Conservation (phyloP, 2,329 filamentous ascomycete species). For the Hirsutella rhossiliensis region DNA sequence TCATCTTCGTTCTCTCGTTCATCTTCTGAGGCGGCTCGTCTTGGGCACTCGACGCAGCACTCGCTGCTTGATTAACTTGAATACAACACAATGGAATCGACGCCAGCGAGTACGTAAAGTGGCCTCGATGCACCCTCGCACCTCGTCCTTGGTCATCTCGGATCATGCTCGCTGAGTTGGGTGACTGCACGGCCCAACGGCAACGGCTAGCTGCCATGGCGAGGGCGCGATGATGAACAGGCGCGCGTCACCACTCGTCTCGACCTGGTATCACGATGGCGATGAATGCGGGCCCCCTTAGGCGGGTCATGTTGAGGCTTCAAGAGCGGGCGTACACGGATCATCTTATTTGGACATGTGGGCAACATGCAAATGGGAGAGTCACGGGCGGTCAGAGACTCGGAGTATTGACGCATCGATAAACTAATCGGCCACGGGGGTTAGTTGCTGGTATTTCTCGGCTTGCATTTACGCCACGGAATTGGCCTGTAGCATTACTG, state of each 20-base stretch:
- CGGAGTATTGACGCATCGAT: background rate
- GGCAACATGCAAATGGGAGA: background rate
- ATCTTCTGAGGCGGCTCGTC: slow-evolving; percentile 7
- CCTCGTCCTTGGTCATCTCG: too few relatives aligned
- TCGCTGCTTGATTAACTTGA: too few relatives aligned
- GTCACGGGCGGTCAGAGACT: background rate
- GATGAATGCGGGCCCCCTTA: background rate
- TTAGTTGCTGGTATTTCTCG: background rate
- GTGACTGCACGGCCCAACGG: too few relatives aligned
- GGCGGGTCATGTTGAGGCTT: background rate
- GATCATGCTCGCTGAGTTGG: too few relatives aligned
- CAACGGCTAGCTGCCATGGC: too few relatives aligned
- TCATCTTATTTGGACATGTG: background rate
- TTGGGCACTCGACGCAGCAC: too few relatives aligned
- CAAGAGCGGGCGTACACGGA: background rate
- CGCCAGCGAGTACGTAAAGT: too few relatives aligned
- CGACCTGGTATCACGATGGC: slow-evolving; percentile 1
- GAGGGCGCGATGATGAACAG: too few relatives aligned
- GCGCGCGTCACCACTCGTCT: too few relatives aligned
- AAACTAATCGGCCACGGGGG: background rate
- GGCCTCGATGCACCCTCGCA: too few relatives aligned
- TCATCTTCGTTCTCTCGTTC: slow-evolving; percentile 34
- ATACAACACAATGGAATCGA: too few relatives aligned
- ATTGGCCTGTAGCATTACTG: slow-evolving; percentile 1
- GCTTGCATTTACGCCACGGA: background rate